Conservation (phyloP, 495 filamentous ascomycete species). For the Neurospora africana region DNA sequence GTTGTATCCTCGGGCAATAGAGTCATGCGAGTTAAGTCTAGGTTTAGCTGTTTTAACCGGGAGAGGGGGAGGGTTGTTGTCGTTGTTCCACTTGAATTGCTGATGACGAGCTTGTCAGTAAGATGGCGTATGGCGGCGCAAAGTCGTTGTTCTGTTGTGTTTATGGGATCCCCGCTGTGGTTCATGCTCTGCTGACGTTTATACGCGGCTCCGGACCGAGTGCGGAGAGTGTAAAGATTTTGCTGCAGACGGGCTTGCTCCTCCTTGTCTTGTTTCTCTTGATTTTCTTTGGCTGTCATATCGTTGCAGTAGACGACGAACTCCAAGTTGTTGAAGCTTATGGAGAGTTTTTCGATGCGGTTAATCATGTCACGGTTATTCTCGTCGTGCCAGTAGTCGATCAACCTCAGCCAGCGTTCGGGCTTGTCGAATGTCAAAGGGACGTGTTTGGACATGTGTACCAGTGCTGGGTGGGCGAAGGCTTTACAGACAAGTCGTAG, state of each 20-base stretch:
- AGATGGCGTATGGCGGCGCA: neutral
- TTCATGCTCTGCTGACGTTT: neutral
- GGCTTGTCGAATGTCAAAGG: neutral
- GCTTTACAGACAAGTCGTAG: neutral
- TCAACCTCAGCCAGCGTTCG: neutral
- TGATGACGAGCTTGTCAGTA: neutral
- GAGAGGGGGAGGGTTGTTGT: neutral
- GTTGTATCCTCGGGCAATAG: too few species aligned
- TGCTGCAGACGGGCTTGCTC: neutral
- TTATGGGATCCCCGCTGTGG: too few species aligned
- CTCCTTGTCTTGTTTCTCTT: neutral
- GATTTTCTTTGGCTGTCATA: accelerated
- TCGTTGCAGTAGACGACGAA: neutral
- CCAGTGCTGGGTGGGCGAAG: neutral
- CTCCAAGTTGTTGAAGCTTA: neutral
- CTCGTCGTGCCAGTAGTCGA: neutral
- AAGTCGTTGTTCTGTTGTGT: neutral
- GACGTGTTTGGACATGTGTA: neutral
- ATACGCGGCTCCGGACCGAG: neutral
- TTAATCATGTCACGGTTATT: neutral
- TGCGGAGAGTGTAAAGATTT: neutral
- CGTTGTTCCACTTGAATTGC: neutral
- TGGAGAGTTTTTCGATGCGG: neutral
- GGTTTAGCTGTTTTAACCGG: neutral
- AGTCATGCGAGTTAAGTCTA: neutral